Evolutionary conservation across 495 filamentous ascomycete species (phyloP).

Genomic region (Penicillium paradoxum): DNA sequence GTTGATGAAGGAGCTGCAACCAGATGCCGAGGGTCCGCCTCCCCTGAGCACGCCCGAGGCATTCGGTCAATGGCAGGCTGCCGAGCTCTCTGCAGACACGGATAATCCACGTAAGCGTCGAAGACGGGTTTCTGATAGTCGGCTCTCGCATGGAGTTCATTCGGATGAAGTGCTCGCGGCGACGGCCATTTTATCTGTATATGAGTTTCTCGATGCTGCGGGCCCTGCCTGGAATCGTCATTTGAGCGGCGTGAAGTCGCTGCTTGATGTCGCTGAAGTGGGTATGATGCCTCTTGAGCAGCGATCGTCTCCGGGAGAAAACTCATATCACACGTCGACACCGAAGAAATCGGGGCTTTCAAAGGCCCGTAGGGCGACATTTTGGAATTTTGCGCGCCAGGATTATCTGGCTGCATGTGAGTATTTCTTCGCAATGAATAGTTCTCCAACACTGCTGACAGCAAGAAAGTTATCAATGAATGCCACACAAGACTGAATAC

Average conservation of each 20-base stretch:
- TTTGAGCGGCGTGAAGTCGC: constrained; percentile 57
- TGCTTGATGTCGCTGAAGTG: constrained; percentile 59
- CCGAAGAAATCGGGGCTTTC: constrained; percentile 39
- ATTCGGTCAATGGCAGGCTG: constrained; percentile 36
- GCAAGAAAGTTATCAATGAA: constrained; percentile 53
- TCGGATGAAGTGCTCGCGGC: constrained; percentile 60
- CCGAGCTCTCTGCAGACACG: constrained; percentile 28
- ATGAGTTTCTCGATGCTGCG: constrained; percentile 59
- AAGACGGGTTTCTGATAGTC: constrained; percentile 35
- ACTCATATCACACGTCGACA: constrained; percentile 20
- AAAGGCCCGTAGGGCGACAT: constrained; percentile 54
- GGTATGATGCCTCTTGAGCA: constrained; percentile 57
- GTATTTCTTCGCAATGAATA: constrained; percentile 15
- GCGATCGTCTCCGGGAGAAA: constrained; percentile 34
- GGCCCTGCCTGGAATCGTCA: constrained; percentile 59
- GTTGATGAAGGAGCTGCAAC: constrained; percentile 53
- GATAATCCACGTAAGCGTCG: constrained; percentile 38
- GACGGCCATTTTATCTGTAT: constrained; percentile 58
- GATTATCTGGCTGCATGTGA: constrained; percentile 61
- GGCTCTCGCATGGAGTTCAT: constrained; percentile 38
- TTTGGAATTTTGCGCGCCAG: constrained; percentile 64
- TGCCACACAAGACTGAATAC: constrained; percentile 57
- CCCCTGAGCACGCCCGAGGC: constrained; percentile 32
- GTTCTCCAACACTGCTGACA: constrained; percentile 2
- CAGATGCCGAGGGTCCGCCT: constrained; percentile 36